Base-by-base conservation (phyloP, 2,329 filamentous ascomycete genomes). In the Pseudocercospora vitis region DNA sequence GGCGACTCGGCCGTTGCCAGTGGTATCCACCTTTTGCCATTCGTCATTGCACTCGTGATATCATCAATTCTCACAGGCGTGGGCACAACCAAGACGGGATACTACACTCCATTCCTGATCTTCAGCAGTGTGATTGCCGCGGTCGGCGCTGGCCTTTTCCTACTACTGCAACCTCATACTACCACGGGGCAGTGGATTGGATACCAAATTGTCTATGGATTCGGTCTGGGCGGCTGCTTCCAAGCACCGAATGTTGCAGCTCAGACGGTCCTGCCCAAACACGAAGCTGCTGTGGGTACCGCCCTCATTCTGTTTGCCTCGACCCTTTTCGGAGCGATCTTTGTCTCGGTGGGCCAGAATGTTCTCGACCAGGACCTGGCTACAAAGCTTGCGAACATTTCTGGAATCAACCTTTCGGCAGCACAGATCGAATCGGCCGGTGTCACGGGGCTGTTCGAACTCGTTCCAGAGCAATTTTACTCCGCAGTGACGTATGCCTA, bases 21-120 rank as follows among this genome's bases (percentile, higher is more conserved):
- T 14, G 76, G 74, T 26, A 76, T 78, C 58, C 71, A 74, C 67
- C 74, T 74, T 33, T 63, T 78, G 1, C 76, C 76, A 6, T 61
- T 75, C 39, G 72, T 55, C 18, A 24, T 55, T n/a, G 40, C 52
- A 2, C 65, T 76, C 29, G 74, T 78, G 58, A 51, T 77, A 62
- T 57, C 74, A 49, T 73, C 72, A 48, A 71, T 77, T 58, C 26
- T 71, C 21, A 59, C 66, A 26, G 76, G 75, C 42, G 65, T 61
- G 23, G 32, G 64, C n/a, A 69, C 76, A 37, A 74, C 73, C 4
- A 56, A 62, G 2, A 53, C 74, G 21, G 76, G 76, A 37, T 78
- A 78, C 68, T 78, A 78, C 68, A 76, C 75, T 0, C 76, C 75
- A 2, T 78, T 78, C 63, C 72, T 77, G 66, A 69, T 76, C 33